phyloP scores from a whole-genome alignment of 345 rosid genomes.

The Psidium friedrichsthalianum region DNA sequence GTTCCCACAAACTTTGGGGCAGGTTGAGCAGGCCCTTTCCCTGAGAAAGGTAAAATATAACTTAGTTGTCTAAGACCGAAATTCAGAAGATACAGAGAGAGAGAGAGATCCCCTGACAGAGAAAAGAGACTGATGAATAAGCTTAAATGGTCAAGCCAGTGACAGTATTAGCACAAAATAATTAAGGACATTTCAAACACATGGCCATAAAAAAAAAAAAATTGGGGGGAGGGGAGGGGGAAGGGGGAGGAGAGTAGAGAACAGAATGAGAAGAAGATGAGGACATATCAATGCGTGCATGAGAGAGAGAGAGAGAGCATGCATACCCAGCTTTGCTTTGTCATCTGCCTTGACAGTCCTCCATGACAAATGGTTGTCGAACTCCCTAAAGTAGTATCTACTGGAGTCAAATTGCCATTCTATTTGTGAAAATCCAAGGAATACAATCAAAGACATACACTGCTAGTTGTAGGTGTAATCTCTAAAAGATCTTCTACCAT shows the following conservation, averaged over 20 bases:
- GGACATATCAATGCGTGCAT: too few relatives aligned
- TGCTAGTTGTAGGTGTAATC: conserved; percentile 66
- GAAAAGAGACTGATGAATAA: not conserved
- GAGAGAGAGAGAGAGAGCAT: too few relatives aligned
- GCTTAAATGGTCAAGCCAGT: not conserved
- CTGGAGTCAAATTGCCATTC: not conserved
- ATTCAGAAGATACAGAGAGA: not conserved
- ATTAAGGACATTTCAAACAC: not conserved
- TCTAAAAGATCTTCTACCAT: conserved; percentile 72
- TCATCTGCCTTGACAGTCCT: conserved; percentile 97
- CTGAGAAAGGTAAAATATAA: conserved; percentile 16
- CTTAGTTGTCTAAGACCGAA: not conserved
- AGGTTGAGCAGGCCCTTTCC: conserved; percentile 87
- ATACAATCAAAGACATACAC: conserved; percentile 22
- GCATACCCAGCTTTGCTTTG: conserved; percentile 74
- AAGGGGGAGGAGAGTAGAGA: too few relatives aligned
- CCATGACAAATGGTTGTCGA: conserved; percentile 77
- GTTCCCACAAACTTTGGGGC: conserved; percentile 72
- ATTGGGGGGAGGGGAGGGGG: too few relatives aligned
- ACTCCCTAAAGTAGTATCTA: conserved; percentile 43
- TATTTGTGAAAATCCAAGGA: not conserved
- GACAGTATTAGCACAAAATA: not conserved
- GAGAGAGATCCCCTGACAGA: not conserved
- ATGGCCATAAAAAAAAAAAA: not conserved
- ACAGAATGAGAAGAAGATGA: too few relatives aligned